phyloP scores from a whole-genome alignment of 2,329 filamentous ascomycete genomes.

The Hypoxylon sp. region DNA sequence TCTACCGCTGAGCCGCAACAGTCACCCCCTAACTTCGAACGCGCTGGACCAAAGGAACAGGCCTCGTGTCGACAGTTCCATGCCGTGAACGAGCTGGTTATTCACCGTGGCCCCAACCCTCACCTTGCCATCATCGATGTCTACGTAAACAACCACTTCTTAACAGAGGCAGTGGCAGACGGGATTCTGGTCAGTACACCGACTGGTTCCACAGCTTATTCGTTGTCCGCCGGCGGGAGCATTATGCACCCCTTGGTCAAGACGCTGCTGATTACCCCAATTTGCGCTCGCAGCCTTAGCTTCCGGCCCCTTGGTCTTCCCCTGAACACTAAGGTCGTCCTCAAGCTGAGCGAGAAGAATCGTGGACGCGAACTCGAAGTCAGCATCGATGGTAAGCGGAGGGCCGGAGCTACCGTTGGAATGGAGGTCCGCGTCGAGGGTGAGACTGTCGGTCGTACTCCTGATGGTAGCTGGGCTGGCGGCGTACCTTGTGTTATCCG shows the following conservation, averaged over 20 bases:
- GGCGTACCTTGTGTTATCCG: slow-evolving; percentile 94
- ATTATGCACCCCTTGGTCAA: slow-evolving; percentile 95
- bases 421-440: slow-evolving; percentile 91
- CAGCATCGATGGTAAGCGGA: slow-evolving; percentile 81
- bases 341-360: slow-evolving; percentile 86
- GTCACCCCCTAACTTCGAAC: slow-evolving; percentile 48
- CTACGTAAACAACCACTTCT: slow-evolving; percentile 86
- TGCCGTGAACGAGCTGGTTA: slow-evolving; percentile 94
- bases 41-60: slow-evolving; percentile 20
- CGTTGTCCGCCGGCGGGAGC: slow-evolving; percentile 88
- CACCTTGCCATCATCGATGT: slow-evolving; percentile 94
- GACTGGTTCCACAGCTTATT: slow-evolving; percentile 95
- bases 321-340: slow-evolving; percentile 83
- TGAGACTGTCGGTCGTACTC: slow-evolving; percentile 75
- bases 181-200: slow-evolving; percentile 95
- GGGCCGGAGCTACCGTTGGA: slow-evolving; percentile 76
- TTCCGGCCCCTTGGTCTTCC: slow-evolving; percentile 94
- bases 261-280: slow-evolving; percentile 89
- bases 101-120: slow-evolving; percentile 90
- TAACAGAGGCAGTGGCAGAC: slow-evolving; percentile 95
- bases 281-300: slow-evolving; percentile 90
- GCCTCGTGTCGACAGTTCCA: slow-evolving; percentile 62
- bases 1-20: slow-evolving; percentile 60
- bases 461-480: slow-evolving; percentile 55
- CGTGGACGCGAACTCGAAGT: slow-evolving; percentile 81